Evolutionary conservation across 2,329 filamentous ascomycete species (phyloP).

Genomic region (Fusarium palustre): DNA sequence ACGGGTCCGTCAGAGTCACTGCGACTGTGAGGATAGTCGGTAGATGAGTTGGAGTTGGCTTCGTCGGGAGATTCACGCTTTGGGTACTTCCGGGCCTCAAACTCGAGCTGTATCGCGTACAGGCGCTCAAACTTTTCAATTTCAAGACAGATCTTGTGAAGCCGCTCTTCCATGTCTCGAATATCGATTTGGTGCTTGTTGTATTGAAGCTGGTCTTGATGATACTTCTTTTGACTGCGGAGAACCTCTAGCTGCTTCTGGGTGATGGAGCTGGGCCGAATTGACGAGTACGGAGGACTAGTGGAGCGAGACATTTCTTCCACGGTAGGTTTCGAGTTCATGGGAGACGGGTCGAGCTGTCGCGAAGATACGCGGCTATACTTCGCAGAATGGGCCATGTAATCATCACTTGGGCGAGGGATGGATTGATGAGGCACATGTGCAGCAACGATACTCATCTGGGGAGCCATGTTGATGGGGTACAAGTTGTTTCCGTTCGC

Average conservation of each 20-base stretch:
- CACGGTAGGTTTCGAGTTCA: slow-evolving; percentile 2
- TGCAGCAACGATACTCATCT: slow-evolving; percentile 44
- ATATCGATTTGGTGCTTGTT: slow-evolving; percentile 73
- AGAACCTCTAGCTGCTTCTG: slow-evolving; percentile 67
- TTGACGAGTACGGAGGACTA: slow-evolving; percentile 66
- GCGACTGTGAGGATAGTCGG: slow-evolving; percentile 7
- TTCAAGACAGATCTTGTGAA: slow-evolving; percentile 55
- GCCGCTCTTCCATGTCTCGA: slow-evolving; percentile 60
- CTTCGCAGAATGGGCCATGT: slow-evolving; percentile 5
- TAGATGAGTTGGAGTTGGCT: slow-evolving; percentile 25
- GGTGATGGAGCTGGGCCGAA: slow-evolving; percentile 70
- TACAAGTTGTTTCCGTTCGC: slow-evolving; percentile 47
- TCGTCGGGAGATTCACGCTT: slow-evolving; percentile 48
- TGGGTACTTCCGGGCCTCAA: slow-evolving; percentile 59
- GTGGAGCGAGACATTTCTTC: slow-evolving; percentile 21
- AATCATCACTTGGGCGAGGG: slow-evolving; percentile 17
- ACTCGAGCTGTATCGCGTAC: slow-evolving; percentile 58
- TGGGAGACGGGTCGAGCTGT: slow-evolving; percentile 5
- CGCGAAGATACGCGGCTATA: slow-evolving; percentile 11
- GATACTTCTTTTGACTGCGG: slow-evolving; percentile 64
- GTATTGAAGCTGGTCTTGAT: slow-evolving; percentile 69
- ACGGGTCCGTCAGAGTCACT: slow-evolving; percentile 11
- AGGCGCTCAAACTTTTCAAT: slow-evolving; percentile 64
- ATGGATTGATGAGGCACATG: slow-evolving; percentile 36
- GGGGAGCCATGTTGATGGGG: slow-evolving; percentile 32